Base-by-base conservation (phyloP, 495 filamentous ascomycete species). In the Melanomma pulvis-pyrius region DNA sequence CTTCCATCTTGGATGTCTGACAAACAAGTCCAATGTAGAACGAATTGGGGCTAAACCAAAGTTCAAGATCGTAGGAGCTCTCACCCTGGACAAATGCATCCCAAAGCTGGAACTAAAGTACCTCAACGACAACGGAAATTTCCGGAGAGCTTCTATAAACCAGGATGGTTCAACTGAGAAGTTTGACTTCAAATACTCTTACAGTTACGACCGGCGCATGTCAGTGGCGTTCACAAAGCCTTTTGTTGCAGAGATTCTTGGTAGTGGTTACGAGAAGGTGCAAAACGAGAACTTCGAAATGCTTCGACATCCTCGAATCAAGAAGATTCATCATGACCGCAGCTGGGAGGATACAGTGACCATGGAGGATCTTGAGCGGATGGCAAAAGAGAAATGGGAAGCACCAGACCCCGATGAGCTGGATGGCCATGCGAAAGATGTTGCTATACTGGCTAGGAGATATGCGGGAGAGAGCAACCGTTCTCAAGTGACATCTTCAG, bases 1-100 rank as follows among this genome's bases (percentile, higher is more conserved):
- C 59, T 96, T 94, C 67, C 85, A 87, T 72, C 81, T 94, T 61
- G 92, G 86, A 0, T 94, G 91, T 74, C 77, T 96, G 11, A 77
- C 83, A 7, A 96, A 96, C 64, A 89, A 87, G 70, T 81, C 85
- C 1, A 82, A 82, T n/a, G 84, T 89, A 1, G 78, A 62, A 21
- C 19, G 82, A 8, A 80, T 76, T 58, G 74, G 77, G 1, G 80
- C 79, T 24, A 82, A 75, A 30, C 90, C 90, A 9, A 76, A 68
- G 13, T 93, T 90, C 68, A 80, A 83, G 51, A 77, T 93, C 4
- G 81, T 93, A n/a, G 86, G 84, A 57, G 76, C 79, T 12, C 75
- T 90, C 36, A 80, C 74, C 0, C 56, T 59, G 41, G 69, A 73
- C 26, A 77, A 83, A 48, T 80, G 78, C 74, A 84, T 89, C 66